phyloP scores from a whole-genome alignment of 176 grass and related monocot species.

The Alloteropsis semialata region DNA sequence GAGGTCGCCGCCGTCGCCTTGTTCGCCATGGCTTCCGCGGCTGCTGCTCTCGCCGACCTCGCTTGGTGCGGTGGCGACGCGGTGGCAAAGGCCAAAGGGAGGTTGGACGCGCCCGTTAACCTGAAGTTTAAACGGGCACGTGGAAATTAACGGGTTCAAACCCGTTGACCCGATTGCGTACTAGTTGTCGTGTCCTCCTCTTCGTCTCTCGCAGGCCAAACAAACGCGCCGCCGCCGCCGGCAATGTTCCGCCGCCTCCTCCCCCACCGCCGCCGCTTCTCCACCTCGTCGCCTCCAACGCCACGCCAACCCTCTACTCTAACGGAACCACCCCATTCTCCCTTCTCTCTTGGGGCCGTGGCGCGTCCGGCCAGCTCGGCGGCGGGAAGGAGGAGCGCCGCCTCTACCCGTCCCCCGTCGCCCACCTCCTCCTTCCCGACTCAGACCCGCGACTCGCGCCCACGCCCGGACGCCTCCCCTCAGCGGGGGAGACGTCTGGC shows the following conservation, averaged over 20 bases:
- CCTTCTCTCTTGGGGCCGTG: slow-evolving; percentile 87
- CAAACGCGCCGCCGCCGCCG: slow-evolving; percentile 39
- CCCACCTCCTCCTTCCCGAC: slow-evolving; percentile 53
- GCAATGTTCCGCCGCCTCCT: slow-evolving; percentile 47
- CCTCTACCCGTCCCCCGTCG: slow-evolving; percentile 73
- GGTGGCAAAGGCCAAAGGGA: neutral
- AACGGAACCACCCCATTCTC: slow-evolving; percentile 27
- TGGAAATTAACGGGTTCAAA: neutral
- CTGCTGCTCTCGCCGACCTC: slow-evolving; percentile 3
- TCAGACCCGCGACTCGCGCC: slow-evolving; percentile 42
- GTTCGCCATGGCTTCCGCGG: slow-evolving; percentile 39
- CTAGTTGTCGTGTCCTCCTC: neutral
- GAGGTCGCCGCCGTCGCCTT: slow-evolving; percentile 44
- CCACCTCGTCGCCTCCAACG: slow-evolving; percentile 14
- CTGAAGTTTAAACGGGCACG: neutral
- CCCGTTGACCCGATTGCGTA: neutral
- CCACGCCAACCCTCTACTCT: slow-evolving; percentile 31
- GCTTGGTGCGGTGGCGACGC: slow-evolving; percentile 13
- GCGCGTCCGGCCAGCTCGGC: slow-evolving; percentile 84
- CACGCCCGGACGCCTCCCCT: slow-evolving; percentile 48
- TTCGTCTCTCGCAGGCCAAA: slow-evolving; percentile 9
- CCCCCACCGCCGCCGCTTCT: slow-evolving; percentile 33
- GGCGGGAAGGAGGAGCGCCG: slow-evolving; percentile 88
- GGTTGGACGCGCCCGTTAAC: slow-evolving; percentile 43
- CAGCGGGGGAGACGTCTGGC: neutral